Evolutionary conservation across 306 rosid genomes (phyloP).

Genomic region (Vigna trinervia): DNA sequence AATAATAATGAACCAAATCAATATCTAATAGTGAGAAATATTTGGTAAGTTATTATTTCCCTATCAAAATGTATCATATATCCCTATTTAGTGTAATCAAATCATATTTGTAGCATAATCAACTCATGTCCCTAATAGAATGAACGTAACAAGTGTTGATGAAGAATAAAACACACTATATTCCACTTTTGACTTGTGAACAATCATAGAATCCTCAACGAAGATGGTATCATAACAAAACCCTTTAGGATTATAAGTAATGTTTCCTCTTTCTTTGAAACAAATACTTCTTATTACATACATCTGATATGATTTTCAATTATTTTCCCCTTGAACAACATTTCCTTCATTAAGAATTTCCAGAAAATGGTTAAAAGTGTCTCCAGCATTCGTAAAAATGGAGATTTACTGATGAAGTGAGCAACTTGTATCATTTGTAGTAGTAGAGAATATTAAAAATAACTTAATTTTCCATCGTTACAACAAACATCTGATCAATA

Average conservation of each 20-base stretch:
- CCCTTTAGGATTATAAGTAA: background rate
- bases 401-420: background rate
- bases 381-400: slow-evolving; percentile 32
- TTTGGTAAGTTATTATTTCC: too few relatives aligned
- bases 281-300: background rate
- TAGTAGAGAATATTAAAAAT: slow-evolving; percentile 11
- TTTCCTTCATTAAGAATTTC: slow-evolving; percentile 4
- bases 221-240: background rate
- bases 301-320: slow-evolving; percentile 9
- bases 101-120: too few relatives aligned
- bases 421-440: too few relatives aligned
- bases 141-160: background rate
- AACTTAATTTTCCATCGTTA: slow-evolving; percentile 17
- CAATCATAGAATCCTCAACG: slow-evolving; percentile 17
- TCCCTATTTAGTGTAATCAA: too few relatives aligned
- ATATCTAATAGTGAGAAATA: too few relatives aligned
- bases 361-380: background rate
- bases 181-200: slow-evolving; percentile 15
- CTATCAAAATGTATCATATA: too few relatives aligned
- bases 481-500: slow-evolving; percentile 18
- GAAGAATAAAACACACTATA: slow-evolving; percentile 16
- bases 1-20: too few relatives aligned
- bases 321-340: slow-evolving; percentile 11
- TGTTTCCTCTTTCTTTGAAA: slow-evolving; percentile 19
- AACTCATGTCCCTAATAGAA: too few relatives aligned